Conservation (phyloP, 2,329 filamentous ascomycete species). For the Dactylonectria macrodidyma region DNA sequence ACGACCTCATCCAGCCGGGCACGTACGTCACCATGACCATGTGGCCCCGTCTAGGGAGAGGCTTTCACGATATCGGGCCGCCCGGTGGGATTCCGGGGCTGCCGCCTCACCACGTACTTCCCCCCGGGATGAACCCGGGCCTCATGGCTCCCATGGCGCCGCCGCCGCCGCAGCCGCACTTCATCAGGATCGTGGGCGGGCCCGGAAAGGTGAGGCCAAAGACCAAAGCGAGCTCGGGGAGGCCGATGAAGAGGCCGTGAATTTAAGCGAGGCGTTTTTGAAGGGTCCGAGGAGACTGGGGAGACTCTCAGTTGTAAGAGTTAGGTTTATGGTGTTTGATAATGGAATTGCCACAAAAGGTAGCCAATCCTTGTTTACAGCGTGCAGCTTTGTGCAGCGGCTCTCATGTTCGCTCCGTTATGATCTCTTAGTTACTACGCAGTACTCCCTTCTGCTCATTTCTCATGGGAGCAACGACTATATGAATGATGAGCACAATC, state of each 20-base stretch:
- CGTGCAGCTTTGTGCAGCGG: neutral
- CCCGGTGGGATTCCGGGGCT: conserved; percentile 10
- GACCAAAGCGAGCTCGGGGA: conserved; percentile 26
- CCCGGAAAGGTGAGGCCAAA: conserved; percentile 18
- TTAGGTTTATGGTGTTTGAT: conserved; percentile 3
- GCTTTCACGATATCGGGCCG: conserved; percentile 7
- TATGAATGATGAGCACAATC: neutral
- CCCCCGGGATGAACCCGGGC: conserved; percentile 12
- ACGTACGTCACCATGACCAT: conserved; percentile 27
- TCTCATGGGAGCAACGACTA: neutral
- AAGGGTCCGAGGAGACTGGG: neutral
- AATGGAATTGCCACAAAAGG: neutral
- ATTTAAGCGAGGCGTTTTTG: neutral
- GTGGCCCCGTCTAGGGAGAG: conserved; percentile 18
- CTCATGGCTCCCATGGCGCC: conserved; percentile 29
- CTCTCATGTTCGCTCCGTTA: neutral
- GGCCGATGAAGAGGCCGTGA: conserved; percentile 22
- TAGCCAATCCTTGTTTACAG: neutral
- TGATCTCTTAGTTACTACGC: neutral
- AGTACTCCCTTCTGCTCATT: neutral
- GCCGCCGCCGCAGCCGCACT: conserved; percentile 23
- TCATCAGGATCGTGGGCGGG: conserved; percentile 23
- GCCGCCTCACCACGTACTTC: conserved; percentile 5
- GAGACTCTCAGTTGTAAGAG: neutral
- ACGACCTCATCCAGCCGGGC: conserved; percentile 33